phyloP scores from a whole-genome alignment of 768 basidiomycete species.

The Termitomyces sp. region DNA sequence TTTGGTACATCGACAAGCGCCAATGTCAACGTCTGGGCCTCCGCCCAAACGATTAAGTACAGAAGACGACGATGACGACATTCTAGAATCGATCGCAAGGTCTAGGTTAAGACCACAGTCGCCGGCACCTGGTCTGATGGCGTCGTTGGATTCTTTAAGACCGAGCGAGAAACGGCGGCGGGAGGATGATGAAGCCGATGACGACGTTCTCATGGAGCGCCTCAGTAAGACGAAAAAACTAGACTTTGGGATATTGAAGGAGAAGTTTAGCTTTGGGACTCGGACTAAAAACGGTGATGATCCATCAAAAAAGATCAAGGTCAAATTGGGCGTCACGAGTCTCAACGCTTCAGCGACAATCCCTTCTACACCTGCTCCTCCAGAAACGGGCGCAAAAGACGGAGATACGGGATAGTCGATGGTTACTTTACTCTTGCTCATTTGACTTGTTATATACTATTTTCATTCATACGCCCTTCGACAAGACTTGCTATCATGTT shows the following conservation, averaged over 20 bases:
- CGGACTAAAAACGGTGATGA: conserved; percentile 47
- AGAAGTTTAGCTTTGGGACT: conserved; percentile 22
- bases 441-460: conserved; percentile 4
- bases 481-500: conserved; percentile 10
- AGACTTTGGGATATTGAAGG: conserved; percentile 48
- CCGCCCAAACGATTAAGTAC: conserved; percentile 41
- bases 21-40: conserved; percentile 30
- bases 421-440: conserved; percentile 4
- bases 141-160: conserved; percentile 42
- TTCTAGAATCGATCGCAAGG: conserved; percentile 54
- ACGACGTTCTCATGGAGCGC: conserved; percentile 61
- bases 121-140: conserved; percentile 30
- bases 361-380: conserved; percentile 41
- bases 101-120: conserved; percentile 36
- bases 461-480: conserved; percentile 3
- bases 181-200: conserved; percentile 73
- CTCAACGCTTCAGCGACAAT: conserved; percentile 32
- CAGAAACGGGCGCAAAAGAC: conserved; percentile 68
- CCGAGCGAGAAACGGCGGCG: conserved; percentile 70
- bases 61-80: conserved; percentile 54
- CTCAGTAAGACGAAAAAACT: conserved; percentile 59
- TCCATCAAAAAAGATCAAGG: conserved; percentile 70
- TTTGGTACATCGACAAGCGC: conserved; percentile 34
- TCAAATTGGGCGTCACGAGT: conserved; percentile 58
- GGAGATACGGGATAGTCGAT: conserved; percentile 63